Base-by-base conservation (phyloP, 2,329 filamentous ascomycete species). In the Penicillium psychrosexuale region DNA sequence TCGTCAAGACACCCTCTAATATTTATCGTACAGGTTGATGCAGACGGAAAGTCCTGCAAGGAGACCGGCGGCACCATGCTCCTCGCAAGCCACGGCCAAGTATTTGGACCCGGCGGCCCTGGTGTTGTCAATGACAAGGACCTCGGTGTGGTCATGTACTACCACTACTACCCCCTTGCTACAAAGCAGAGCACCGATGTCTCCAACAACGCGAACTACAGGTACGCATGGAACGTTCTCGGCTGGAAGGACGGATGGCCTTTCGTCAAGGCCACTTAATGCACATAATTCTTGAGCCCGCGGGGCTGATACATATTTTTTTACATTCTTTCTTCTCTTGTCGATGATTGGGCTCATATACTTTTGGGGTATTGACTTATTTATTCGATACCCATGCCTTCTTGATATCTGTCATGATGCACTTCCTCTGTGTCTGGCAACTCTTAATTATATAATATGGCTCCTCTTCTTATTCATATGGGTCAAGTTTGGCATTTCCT, bases 31-130 rank as follows among this genome's bases (percentile, higher is more conserved):
- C n/a, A 69, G 69, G 70, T 80, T 27, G 86, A 89, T 64, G 72
- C 79, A 59, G 66, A 68, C 37, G 85, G 85, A 5, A 72, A 64
- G 13, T 72, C 75, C 38, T 88, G 85, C 64, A 77, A 72, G 1
- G 66, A 76, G 9, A 79, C 80, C 49, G 86, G 86, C 6, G 86
- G 87, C 1, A 85, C 82, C 0, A 75, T 82, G 1, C 78, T 89
- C 1, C 77, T 89, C 0, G 77, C 80, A 53, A 82, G 78, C 19
- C 84, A 89, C 60, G 82, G 72, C 6, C 80, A 74, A 40, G 78
- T 87, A 0, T 89, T 87, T 61, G 86, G 80, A 17, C 86, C 86
- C 6, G 86, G 86, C 54, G 85, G 85, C 31, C 84, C 88, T 59
- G 71, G 71, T 28, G 56, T 73, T 15, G 48, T 70, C 19, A 59